Percentiles rank a stretch among this genome's conserved stretches.
Conservation (phyloP, 768 basidiomycete genomes). For the Cantharellus anzutake region DNA sequence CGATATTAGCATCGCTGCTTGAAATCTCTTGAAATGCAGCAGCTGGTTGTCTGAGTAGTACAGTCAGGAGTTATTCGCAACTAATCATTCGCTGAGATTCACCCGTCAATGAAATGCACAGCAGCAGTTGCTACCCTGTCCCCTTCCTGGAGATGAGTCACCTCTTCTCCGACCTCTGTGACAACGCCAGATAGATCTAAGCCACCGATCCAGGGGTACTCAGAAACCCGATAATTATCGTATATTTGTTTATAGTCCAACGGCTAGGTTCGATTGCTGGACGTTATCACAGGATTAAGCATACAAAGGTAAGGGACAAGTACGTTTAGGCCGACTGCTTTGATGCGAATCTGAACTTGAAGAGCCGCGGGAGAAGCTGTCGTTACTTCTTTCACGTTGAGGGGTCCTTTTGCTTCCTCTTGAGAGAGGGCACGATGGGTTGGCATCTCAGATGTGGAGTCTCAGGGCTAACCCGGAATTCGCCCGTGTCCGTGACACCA, state of each 20-base stretch:
- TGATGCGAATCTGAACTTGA: neutral
- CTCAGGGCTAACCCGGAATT: neutral
- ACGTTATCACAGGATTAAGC: neutral
- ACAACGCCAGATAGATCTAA: constrained; percentile 24
- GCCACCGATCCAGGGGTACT: constrained; percentile 22
- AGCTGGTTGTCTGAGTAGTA: neutral
- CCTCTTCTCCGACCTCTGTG: constrained; percentile 19
- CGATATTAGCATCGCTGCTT: neutral
- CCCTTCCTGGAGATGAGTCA: constrained; percentile 16
- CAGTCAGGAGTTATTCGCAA: neutral
- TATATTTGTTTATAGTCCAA: neutral
- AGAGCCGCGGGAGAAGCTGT: neutral
- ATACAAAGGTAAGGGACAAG: neutral
- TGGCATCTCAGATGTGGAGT: neutral
- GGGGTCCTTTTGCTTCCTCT: neutral
- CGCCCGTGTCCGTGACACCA: neutral
- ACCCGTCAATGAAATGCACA: neutral
- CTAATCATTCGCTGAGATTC: neutral
- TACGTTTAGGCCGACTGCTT: neutral
- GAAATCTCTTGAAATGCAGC: neutral
- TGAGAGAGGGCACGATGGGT: neutral
- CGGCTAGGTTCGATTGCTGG: neutral
- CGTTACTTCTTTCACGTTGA: neutral
- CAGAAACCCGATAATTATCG: neutral
- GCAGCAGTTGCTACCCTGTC: neutral